Evolutionary conservation across 805 yeast genomes (phyloP).

Genomic region (Yueomyces sp.): DNA sequence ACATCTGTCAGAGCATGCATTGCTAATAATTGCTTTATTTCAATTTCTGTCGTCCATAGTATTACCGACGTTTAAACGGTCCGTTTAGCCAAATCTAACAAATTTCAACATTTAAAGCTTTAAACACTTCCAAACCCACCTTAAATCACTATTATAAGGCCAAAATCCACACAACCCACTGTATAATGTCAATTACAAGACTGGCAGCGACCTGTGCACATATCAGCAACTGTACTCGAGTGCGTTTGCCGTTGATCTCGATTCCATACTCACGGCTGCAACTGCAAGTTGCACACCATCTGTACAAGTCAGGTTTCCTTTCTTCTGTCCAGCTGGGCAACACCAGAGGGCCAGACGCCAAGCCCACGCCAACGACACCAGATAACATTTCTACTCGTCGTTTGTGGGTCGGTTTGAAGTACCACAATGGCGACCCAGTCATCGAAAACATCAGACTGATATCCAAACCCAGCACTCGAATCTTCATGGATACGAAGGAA

Average conservation of each 20-base stretch:
- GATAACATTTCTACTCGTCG: slow-evolving; percentile 78
- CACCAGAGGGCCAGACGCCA: slow-evolving; percentile 65
- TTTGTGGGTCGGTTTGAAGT: slow-evolving; percentile 86
- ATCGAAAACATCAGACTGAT: slow-evolving; percentile 57
- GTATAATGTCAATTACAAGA: slow-evolving; percentile 1
- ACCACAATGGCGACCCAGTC: slow-evolving; percentile 69
- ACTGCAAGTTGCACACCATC: slow-evolving; percentile 67
- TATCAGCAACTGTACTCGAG: slow-evolving; percentile 74
- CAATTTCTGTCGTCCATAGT: no score
- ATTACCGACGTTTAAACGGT: no score
- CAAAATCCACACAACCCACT: background rate
- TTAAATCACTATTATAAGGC: background rate
- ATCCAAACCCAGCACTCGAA: slow-evolving; percentile 74
- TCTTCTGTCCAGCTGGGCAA: slow-evolving; percentile 79
- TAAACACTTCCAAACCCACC: background rate
- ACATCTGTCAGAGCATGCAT: no score
- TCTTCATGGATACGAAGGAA: slow-evolving; percentile 49
- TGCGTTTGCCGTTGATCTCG: slow-evolving; percentile 57
- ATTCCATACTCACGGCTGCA: slow-evolving; percentile 77
- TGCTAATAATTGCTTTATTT: no score
- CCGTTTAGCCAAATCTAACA: no score
- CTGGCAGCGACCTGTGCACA: slow-evolving; percentile 81
- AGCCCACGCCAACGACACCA: slow-evolving; percentile 65
- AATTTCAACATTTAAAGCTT: no score
- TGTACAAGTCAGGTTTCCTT: slow-evolving; percentile 84